Percentiles rank a stretch among this genome's conserved stretches.
These are phyloP conservation scores for Oryza nivara DNA, from an alignment of 176 grass and related monocot species.

Conservation along the genomic window DNA sequence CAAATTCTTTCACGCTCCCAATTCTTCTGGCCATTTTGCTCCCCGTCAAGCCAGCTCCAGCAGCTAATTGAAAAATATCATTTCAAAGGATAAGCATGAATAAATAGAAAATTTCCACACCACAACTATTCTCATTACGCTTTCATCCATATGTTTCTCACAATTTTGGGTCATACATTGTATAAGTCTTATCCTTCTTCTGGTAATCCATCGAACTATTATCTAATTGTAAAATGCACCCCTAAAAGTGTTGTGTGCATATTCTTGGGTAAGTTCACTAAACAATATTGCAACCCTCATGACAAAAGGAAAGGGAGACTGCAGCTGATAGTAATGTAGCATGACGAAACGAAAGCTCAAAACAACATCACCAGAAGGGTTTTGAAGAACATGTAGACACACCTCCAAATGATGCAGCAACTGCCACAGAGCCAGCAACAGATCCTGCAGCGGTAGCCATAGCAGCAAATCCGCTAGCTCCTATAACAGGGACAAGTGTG, in stretches of 20 bases:
- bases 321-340: not conserved
- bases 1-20: conserved; percentile 87
- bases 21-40: conserved; percentile 95
- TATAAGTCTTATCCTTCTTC: not conserved
- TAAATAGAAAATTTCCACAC: conserved; percentile 1
- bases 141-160: not conserved
- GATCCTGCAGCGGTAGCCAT: conserved; percentile 86
- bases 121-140: not conserved
- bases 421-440: conserved; percentile 83
- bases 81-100: conserved; percentile 13
- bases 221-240: not conserved
- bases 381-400: not conserved
- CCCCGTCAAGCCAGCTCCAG: conserved; percentile 93
- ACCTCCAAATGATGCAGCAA: conserved; percentile 99
- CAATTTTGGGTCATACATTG: not conserved
- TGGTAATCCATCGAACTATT: not conserved
- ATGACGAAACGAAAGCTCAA: not conserved
- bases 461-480: conserved; percentile 94
- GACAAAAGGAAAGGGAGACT: not conserved
- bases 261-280: not conserved
- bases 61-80: conserved; percentile 58
- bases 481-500: conserved; percentile 83
- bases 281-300: not conserved
- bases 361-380: not conserved
- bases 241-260: not conserved